Evolutionary conservation across 257 asterid genomes (phyloP), one percentile per base, ranked within the genome.

Genomic region (Vinca minor): DNA sequence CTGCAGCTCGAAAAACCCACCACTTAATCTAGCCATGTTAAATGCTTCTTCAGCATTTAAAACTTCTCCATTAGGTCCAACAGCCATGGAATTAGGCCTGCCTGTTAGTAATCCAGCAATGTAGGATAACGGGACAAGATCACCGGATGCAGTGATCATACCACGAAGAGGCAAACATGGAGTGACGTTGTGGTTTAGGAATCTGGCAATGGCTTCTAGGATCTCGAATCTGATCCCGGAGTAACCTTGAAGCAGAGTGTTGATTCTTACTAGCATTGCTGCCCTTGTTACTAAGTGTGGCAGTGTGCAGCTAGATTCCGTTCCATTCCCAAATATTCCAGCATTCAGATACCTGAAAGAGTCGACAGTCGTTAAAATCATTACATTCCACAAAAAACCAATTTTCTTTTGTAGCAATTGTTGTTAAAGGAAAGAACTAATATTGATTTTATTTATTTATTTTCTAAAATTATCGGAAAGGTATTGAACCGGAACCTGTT

Each of bases 131-230:
- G 86, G 86, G 54, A 81, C 83, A 1, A 81, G 83, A 55, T 81
- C 86, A 8, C 86, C 86, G 2, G 86, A 81, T 25, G 86, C 76
- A 21, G 78, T 57, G 74, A 81, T 73, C 0, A 83, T 81, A 13
- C 86, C 86, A n/a, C 83, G 83, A 8, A 81, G 86, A 25, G 86
- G 86, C 49, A 81, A 66, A 47, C 76, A 78, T 0, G 86, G 86
- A 23, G 83, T 81, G 32, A 81, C 62, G 69, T 81, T 78, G 76
- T 44, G 64, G 78, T 81, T 81, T 8, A 81, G 72, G 73, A 81
- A 65, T 34, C 74, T 73, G 47, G 86, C 47, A n/a, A 81, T 81
- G 21, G 83, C 83, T 71, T 81, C 86, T 69, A 81, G 55, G 59
- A 81, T 78, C 42, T 81, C 86, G 20, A 81, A 81, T 59, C 83